Conservation (phyloP, 1,284 basidiomycete genomes). For the Ceratobasidium theobromae region DNA sequence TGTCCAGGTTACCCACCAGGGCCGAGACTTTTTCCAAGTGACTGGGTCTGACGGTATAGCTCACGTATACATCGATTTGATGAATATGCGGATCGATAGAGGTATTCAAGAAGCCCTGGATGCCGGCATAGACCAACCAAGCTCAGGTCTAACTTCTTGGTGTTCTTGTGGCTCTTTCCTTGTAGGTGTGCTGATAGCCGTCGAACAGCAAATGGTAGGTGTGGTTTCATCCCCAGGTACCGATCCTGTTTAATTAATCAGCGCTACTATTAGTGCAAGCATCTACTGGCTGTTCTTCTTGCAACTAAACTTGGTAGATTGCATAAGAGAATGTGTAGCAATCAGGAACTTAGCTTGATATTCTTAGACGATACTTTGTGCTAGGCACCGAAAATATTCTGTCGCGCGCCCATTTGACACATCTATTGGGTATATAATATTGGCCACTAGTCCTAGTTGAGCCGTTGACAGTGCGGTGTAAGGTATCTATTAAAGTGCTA, state of each 20-base stretch:
- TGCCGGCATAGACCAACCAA: background rate
- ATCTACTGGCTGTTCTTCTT: conserved; percentile 12
- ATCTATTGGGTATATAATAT: too few relatives aligned
- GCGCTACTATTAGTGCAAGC: conserved; percentile 1
- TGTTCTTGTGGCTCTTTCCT: conserved; percentile 14
- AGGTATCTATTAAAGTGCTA: too few relatives aligned
- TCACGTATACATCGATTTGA: background rate
- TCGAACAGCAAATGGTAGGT: conserved; percentile 7
- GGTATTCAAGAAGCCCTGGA: background rate
- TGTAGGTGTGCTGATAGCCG: background rate
- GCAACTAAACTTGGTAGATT: background rate
- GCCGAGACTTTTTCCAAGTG: conserved; percentile 3
- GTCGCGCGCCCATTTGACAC: too few relatives aligned
- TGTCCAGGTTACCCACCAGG: background rate
- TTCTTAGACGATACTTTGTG: background rate
- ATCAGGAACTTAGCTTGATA: background rate
- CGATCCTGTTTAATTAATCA: background rate
- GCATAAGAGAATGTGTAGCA: background rate
- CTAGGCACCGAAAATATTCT: too few relatives aligned
- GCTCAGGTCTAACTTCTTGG: background rate
- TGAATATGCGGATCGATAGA: background rate
- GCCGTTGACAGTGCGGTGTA: too few relatives aligned
- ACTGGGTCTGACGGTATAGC: background rate
- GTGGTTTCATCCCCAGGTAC: background rate
- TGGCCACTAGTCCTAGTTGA: too few relatives aligned